Evolutionary conservation across 2,329 filamentous ascomycete species (phyloP).

Genomic region (Magnaporthiopsis incrustans): DNA sequence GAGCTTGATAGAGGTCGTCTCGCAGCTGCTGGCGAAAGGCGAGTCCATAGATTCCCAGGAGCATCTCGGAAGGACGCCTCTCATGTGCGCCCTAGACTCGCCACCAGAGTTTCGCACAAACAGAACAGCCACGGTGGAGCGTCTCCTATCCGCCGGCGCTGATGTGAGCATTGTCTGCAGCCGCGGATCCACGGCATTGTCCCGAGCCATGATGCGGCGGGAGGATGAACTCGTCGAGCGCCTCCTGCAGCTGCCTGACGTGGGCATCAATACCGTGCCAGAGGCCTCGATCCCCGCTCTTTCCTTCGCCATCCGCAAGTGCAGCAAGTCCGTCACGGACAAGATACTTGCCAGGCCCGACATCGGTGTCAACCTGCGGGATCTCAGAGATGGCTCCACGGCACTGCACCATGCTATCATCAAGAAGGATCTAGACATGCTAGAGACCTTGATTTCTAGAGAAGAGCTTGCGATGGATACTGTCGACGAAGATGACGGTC

Average conservation of each 20-base stretch:
- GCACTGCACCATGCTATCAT: not conserved
- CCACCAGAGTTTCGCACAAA: not conserved
- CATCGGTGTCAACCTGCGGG: not conserved
- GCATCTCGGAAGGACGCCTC: not conserved
- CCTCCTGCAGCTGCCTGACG: not conserved
- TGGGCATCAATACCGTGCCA: not conserved
- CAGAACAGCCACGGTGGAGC: not conserved
- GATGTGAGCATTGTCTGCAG: not conserved
- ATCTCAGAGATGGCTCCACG: not conserved
- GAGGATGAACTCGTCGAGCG: not conserved
- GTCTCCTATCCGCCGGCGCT: slow-evolving; percentile 1
- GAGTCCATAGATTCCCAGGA: not conserved
- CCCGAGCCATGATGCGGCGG: not conserved
- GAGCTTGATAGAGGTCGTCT: not conserved
- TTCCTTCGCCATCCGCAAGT: not conserved
- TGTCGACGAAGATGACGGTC: not conserved
- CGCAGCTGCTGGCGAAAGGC: not conserved
- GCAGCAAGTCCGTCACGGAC: not conserved
- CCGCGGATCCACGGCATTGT: not conserved
- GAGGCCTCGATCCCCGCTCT: not conserved
- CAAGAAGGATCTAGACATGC: not conserved
- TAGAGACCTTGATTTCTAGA: not conserved
- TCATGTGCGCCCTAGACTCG: not conserved
- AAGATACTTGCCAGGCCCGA: not conserved
- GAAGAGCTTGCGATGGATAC: not conserved